Conservation (phyloP, 2,329 filamentous ascomycete species). For the Alternaria sp. region DNA sequence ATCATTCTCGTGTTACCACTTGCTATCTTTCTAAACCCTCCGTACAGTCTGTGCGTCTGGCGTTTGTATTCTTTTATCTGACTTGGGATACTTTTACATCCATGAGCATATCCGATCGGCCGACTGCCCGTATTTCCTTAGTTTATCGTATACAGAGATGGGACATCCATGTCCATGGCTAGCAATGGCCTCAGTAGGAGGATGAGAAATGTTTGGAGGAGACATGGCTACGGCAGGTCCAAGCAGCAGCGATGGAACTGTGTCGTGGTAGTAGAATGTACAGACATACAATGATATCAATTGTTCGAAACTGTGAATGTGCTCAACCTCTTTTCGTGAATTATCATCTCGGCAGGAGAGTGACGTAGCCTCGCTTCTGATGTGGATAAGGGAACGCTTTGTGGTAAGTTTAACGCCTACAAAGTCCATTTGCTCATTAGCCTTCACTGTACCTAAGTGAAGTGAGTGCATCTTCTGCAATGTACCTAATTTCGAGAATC, state of each 20-base stretch:
- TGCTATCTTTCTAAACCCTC: constrained; percentile 6
- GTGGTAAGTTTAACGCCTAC: neutral
- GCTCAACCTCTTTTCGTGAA: neutral
- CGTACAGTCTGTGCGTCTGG: constrained; percentile 1
- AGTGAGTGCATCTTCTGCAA: neutral
- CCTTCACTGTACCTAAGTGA: neutral
- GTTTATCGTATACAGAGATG: constrained; percentile 14
- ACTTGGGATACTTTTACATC: constrained; percentile 2
- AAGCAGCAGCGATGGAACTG: constrained; percentile 14
- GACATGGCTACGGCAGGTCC: constrained; percentile 26
- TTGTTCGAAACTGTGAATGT: neutral
- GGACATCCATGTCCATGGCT: constrained; percentile 10
- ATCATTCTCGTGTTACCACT: constrained; percentile 29
- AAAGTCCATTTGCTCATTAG: neutral
- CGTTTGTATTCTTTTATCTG: constrained; percentile 5
- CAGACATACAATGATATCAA: constrained; percentile 20
- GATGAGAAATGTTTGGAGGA: constrained; percentile 13
- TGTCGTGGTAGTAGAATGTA: constrained; percentile 20
- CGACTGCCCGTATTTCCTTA: constrained; percentile 12
- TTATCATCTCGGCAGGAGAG: neutral
- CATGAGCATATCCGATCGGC: constrained; percentile 13
- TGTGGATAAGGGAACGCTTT: neutral
- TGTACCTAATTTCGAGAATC: neutral
- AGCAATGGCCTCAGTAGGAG: constrained; percentile 14
- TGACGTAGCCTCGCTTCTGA: neutral